phyloP scores from a whole-genome alignment of 306 rosid genomes.

The Quercus mongolica region DNA sequence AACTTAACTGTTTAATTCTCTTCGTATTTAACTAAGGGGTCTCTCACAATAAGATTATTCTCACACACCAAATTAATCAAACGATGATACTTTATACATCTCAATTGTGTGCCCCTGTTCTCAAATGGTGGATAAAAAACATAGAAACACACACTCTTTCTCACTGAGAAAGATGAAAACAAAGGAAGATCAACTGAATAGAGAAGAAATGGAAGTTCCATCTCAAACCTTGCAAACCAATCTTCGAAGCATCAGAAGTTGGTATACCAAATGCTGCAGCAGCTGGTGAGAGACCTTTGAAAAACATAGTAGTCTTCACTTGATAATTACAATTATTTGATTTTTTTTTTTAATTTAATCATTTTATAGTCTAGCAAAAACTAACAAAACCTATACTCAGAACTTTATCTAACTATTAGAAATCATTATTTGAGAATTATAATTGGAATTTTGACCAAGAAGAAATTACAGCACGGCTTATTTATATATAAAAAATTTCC shows the following conservation, averaged over 20 bases:
- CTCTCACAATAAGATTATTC: neutral
- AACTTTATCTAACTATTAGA: too few species aligned
- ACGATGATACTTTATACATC: neutral
- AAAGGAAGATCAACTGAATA: conserved; percentile 31
- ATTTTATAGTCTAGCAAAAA: too few species aligned
- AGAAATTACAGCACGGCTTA: too few species aligned
- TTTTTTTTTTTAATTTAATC: too few species aligned
- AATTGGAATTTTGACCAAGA: too few species aligned
- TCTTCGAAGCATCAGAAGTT: conserved; percentile 35
- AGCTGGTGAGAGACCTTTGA: neutral
- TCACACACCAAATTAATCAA: neutral
- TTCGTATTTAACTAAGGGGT: too few species aligned
- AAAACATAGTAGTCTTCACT: neutral
- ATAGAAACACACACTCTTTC: neutral
- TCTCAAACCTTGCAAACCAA: conserved; percentile 27
- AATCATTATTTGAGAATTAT: too few species aligned
- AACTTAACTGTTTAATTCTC: too few species aligned
- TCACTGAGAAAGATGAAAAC: conserved; percentile 25
- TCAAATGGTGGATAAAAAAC: neutral
- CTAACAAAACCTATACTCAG: too few species aligned
- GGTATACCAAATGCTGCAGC: conserved; percentile 8
- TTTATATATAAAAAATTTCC: too few species aligned
- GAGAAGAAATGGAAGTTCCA: conserved; percentile 42
- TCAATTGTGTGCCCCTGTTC: neutral
- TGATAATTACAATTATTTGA: neutral